phyloP scores from a whole-genome alignment of 345 rosid species.

The Ceriops zippeliana region DNA sequence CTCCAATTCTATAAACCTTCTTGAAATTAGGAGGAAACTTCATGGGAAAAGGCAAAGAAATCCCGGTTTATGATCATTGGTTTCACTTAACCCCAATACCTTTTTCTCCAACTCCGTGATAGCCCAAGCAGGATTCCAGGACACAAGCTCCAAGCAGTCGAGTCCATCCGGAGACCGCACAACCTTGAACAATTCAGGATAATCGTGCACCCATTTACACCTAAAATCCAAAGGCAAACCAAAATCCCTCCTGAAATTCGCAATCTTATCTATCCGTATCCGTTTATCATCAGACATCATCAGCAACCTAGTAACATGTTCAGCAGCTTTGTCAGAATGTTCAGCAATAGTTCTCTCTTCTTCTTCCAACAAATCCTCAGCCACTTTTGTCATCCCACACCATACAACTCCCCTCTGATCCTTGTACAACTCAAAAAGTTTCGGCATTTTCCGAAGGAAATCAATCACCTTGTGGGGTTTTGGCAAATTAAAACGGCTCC shows the following conservation, averaged over 20 bases:
- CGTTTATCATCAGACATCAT: conserved; percentile 71
- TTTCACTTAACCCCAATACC: conserved; percentile 36
- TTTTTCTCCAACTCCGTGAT: conserved; percentile 78
- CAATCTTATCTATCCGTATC: conserved; percentile 64
- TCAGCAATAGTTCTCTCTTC: conserved; percentile 59
- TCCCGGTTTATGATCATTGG: conserved; percentile 49
- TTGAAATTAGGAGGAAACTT: conserved; percentile 74
- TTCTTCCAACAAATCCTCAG: conserved; percentile 58
- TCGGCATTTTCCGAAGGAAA: conserved; percentile 66
- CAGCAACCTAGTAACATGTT: conserved; percentile 67
- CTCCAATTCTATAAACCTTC: conserved; percentile 67
- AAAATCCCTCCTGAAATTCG: conserved; percentile 71
- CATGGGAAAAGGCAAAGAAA: conserved; percentile 61
- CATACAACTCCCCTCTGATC: conserved; percentile 66
- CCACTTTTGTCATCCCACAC: conserved; percentile 74
- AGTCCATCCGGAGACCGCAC: conserved; percentile 40
- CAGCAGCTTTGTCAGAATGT: conserved; percentile 62
- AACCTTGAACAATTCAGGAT: conserved; percentile 62
- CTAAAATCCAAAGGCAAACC: conserved; percentile 80
- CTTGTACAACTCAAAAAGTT: conserved; percentile 70
- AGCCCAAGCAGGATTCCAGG: conserved; percentile 85
- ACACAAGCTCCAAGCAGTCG: conserved; percentile 65
- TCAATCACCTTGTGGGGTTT: conserved; percentile 64
- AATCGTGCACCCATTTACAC: conserved; percentile 58
- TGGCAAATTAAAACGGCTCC: conserved; percentile 55